Conservation (phyloP, 2,329 filamentous ascomycete genomes). For the Lasiodiplodia sp. region DNA sequence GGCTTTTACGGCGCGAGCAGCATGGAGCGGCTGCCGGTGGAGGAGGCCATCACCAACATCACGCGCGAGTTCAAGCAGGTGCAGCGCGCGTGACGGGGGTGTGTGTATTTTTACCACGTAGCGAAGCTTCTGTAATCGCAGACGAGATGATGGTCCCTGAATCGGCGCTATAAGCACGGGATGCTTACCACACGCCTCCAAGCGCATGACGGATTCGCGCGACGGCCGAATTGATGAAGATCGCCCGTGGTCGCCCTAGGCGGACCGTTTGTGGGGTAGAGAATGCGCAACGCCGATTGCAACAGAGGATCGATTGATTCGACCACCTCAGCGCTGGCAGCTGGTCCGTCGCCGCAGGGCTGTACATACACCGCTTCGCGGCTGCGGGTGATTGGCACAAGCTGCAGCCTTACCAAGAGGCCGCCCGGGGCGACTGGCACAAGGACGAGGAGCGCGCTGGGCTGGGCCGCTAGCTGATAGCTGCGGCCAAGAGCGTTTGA, state of each 20-base stretch:
- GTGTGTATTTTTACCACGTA: not conserved
- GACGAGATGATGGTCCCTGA: constrained; percentile 21
- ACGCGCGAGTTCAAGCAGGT: constrained; percentile 62
- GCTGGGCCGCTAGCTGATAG: constrained; percentile 11
- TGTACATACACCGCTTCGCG: constrained; percentile 25
- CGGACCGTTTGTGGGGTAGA: constrained; percentile 26
- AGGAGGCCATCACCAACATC: constrained; percentile 68
- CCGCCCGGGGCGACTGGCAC: not conserved
- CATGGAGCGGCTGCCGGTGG: constrained; percentile 74
- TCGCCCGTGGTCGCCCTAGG: constrained; percentile 10
- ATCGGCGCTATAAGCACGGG: constrained; percentile 7
- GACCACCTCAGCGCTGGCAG: constrained; percentile 5
- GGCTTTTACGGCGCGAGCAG: constrained; percentile 76
- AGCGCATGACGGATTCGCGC: constrained; percentile 15
- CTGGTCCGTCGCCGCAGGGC: not conserved
- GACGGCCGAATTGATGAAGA: constrained; percentile 18
- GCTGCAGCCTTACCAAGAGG: constrained; percentile 19
- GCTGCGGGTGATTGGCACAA: constrained; percentile 18
- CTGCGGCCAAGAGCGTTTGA: constrained; percentile 17
- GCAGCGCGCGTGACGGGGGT: not conserved
- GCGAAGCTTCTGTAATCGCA: constrained; percentile 13
- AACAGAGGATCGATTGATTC: constrained; percentile 9
- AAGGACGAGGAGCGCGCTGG: not conserved
- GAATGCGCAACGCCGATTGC: not conserved
- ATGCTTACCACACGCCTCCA: constrained; percentile 1